Evolutionary conservation across 768 basidiomycete species (phyloP), one percentile per base, ranked within the genome.

Genomic region (Tylopilus rubrobrunneus): DNA sequence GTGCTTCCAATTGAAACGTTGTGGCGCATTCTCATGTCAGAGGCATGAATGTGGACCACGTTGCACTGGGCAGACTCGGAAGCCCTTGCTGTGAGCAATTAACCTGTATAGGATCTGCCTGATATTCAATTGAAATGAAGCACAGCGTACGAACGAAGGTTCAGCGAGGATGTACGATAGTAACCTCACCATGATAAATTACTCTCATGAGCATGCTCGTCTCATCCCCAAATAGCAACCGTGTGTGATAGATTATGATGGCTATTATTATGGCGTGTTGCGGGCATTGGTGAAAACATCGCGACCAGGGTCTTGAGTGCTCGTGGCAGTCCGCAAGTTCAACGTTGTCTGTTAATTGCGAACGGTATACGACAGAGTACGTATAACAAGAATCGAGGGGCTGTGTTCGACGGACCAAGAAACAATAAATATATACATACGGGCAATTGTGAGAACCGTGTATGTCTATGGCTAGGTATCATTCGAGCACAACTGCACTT

Each of bases 21-120:
- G 56, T 56, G 49, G 61, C 58, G 42, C 36, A 31, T 67, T 67
- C 65, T 65, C 66, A 62, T 62, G 62, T 51, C 58, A 59, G 31
- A 39, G 55, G 45, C 44, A 40, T 10, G 52, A 48, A 52, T 31
- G 52, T 48, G 29, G 31, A 52, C 52, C 57, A 60, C 62, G 63
- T 57, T 64, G 57, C 14, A 33, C 15, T 46, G 51, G 10, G 52
- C 37, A 34, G n/a, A n/a, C n/a, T n/a, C n/a, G n/a, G n/a, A n/a
- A n/a, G n/a, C n/a, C 23, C 21, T 23, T 55, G 56, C 65, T 64
- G 65, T 62, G 64, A 36, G 14, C 49, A 48, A 43, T 52, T 49
- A n/a, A 11, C 43, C 55, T 45, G 37, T 49, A 56, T 54, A n/a
- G 37, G 37, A 39, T 19, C 51, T 56, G 51, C 52, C 45, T 55